Base-by-base conservation (phyloP, 2,329 filamentous ascomycete genomes). In the Didymella glomerata region DNA sequence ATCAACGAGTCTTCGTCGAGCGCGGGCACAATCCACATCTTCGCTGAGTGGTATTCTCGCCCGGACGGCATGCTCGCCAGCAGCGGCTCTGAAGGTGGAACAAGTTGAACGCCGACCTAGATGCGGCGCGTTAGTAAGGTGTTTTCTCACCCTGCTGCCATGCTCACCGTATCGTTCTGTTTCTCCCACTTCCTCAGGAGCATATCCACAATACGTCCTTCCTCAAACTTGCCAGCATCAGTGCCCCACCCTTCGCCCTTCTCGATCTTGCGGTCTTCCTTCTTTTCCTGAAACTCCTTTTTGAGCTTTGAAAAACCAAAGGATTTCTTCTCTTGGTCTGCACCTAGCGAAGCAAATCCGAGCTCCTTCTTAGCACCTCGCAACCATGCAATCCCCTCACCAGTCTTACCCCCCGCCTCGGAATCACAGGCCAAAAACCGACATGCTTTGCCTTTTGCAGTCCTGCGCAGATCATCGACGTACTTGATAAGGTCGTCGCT, bases 381-480 rank as follows among this genome's bases (percentile, higher is more conserved):
- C 45, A 97, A 78, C 93, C 94, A 98, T 0, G 91, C 93, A 57
- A 99, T 91, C 0, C 87, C 95, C 50, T 89, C 89, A 1, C 93
- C 95, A 0, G 90, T 90, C 76, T 94, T 88, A 0, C 90, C 92
- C 1, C 87, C 87, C 11, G 93, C 75, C 71, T 99, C 95, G 2
- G 93, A 90, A 74, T 97, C 93, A 48, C 98, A 89, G 0, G 89
- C 95, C 56, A 97, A 89, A 74, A 98, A 97, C 1, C 95, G 85
- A 71, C 93, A 96, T 0, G 93, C 93, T 66, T 92, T 93, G 22
- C 91, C 94, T 51, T 91, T 86, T 41, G 91, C 88, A 0, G 91
- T 91, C 49, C 87, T 84, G 16, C 88, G 83, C 20, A 98, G 77
- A 65, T 95, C 90, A 20, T 90, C 88, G 1, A 91, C 82, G 69